Evolutionary conservation across 1,139 yeast genomes (phyloP).

Genomic region (Debaryomyces sp.): DNA sequence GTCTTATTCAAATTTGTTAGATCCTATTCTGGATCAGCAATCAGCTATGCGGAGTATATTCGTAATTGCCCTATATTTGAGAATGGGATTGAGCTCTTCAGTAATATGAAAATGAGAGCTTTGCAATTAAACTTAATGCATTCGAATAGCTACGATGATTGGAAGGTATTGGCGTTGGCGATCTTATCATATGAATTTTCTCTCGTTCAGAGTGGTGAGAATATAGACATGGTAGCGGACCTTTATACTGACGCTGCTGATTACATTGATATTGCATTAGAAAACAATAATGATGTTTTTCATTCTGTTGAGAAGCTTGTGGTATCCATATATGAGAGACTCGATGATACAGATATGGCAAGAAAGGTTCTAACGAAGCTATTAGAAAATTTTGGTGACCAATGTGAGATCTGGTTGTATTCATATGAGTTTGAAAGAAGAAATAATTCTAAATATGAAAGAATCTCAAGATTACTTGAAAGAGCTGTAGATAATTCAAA

Average conservation of each 20-base stretch:
- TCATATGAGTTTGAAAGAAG: slow-evolving; percentile 42
- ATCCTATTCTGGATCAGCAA: slow-evolving; percentile 24
- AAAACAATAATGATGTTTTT: slow-evolving; percentile 31
- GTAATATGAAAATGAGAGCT: slow-evolving; percentile 15
- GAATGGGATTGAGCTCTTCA: slow-evolving; percentile 13
- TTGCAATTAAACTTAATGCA: slow-evolving; percentile 20
- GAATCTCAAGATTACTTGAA: slow-evolving; percentile 28
- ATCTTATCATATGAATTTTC: slow-evolving; percentile 23
- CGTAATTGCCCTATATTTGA: slow-evolving; percentile 22
- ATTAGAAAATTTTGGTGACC: slow-evolving; percentile 27
- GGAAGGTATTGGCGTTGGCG: slow-evolving; percentile 39
- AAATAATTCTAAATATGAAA: slow-evolving; percentile 21
- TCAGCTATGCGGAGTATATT: slow-evolving; percentile 33
- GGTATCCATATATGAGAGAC: slow-evolving; percentile 29
- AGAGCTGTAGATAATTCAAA: slow-evolving; percentile 32
- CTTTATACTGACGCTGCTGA: slow-evolving; percentile 15
- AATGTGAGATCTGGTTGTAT: slow-evolving; percentile 53
- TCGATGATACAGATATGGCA: slow-evolving; percentile 30
- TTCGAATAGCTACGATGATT: slow-evolving; percentile 30
- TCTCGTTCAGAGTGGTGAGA: slow-evolving; percentile 13
- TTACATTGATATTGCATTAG: slow-evolving; percentile 26
- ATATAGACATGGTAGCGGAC: slow-evolving; percentile 10
- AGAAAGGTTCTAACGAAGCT: slow-evolving; percentile 28
- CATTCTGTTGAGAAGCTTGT: slow-evolving; percentile 48
- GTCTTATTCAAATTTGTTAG: slow-evolving; percentile 24